phyloP scores from a whole-genome alignment of 1,139 yeast species.

The Arxiozyma heterogenica region DNA sequence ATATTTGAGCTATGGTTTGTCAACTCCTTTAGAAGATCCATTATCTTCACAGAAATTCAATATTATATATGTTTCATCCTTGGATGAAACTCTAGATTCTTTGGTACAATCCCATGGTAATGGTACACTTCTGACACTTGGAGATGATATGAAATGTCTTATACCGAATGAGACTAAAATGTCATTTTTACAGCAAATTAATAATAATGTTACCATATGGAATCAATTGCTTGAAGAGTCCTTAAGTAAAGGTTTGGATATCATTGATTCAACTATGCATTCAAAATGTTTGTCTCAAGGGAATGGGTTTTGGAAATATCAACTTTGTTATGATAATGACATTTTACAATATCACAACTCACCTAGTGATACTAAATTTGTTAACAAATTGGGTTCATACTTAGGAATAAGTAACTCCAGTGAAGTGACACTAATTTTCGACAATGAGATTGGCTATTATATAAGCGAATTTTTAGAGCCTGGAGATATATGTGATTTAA shows the following conservation, averaged over 20 bases:
- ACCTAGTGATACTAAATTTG: slow-evolving; percentile 6
- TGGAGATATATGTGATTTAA: slow-evolving; percentile 71
- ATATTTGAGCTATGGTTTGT: slow-evolving; percentile 4
- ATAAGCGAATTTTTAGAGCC: slow-evolving; percentile 44
- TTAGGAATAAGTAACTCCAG: slow-evolving; percentile 17
- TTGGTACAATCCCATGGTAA: slow-evolving; percentile 7
- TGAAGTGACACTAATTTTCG: slow-evolving; percentile 19
- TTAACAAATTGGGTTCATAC: slow-evolving; percentile 8
- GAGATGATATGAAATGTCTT: slow-evolving; percentile 18
- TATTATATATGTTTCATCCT: slow-evolving; percentile 15
- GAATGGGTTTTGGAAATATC: slow-evolving; percentile 58
- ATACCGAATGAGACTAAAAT: slow-evolving; percentile 13
- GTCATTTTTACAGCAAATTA: slow-evolving; percentile 4
- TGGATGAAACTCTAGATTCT: slow-evolving; percentile 6
- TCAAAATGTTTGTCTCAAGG: slow-evolving; percentile 32
- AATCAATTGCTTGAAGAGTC: slow-evolving; percentile 11
- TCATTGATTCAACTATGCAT: slow-evolving; percentile 26
- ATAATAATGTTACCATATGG: slow-evolving; percentile 6
- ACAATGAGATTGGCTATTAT: slow-evolving; percentile 34
- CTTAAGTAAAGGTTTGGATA: slow-evolving; percentile 15
- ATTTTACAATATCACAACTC: slow-evolving; percentile 49
- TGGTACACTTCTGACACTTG: slow-evolving; percentile 15
- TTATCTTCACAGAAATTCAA: slow-evolving; percentile 16
- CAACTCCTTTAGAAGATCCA: slow-evolving; percentile 20
- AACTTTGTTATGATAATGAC: slow-evolving; percentile 46